Evolutionary conservation across 176 grass and related monocot genomes (phyloP).

Genomic region (Bolboschoenus planiculmis): DNA sequence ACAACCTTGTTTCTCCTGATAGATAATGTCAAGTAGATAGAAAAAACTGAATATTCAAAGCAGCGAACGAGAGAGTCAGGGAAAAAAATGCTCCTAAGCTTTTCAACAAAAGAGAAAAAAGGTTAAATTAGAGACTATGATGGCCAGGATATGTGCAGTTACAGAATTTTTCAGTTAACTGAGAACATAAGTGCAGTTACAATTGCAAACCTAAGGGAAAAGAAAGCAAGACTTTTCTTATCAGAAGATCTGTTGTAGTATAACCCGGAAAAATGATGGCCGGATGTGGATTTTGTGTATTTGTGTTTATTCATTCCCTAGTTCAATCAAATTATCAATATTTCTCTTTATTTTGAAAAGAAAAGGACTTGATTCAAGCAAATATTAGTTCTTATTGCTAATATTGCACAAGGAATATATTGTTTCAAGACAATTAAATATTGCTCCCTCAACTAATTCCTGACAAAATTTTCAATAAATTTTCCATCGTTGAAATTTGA

Average conservation of each 20-base stretch:
- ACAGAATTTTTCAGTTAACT: neutral
- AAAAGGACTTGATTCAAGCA: neutral
- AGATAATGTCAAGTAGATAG: neutral
- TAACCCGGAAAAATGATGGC: neutral
- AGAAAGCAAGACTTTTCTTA: neutral
- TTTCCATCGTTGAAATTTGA: too few species aligned
- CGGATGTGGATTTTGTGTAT: neutral
- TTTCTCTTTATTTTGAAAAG: neutral
- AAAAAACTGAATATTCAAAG: neutral
- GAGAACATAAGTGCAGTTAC: neutral
- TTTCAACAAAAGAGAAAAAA: neutral
- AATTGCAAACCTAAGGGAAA: neutral
- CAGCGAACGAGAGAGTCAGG: neutral
- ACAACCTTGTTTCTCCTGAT: neutral
- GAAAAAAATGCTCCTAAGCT: neutral
- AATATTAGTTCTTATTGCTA: neutral
- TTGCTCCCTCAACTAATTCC: neutral
- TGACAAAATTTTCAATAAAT: neutral
- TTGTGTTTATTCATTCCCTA: neutral
- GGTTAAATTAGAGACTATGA: neutral
- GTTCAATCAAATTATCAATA: neutral
- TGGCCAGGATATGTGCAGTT: neutral
- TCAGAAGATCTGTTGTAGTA: neutral
- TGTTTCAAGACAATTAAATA: neutral
- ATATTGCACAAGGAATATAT: neutral